These are phyloP conservation scores for Ogataea nonfermentans DNA, from an alignment of 805 yeast species.

Conservation along the genomic window DNA sequence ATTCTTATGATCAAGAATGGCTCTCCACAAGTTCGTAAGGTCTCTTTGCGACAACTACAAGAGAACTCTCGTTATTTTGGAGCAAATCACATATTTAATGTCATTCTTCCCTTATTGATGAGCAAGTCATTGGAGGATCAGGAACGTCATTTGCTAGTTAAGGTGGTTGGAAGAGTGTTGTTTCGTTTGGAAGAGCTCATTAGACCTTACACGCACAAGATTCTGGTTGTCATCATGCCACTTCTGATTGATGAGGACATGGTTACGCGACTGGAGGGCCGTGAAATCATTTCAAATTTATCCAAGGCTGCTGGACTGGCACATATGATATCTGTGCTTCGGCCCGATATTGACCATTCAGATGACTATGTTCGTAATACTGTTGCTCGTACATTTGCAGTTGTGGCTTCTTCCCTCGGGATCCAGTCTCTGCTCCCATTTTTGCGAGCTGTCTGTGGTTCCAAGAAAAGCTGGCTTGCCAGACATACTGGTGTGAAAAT, in stretches of 20 bases:
- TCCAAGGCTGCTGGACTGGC: conserved; percentile 82
- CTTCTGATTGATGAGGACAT: conserved; percentile 75
- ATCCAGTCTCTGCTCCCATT: conserved; percentile 72
- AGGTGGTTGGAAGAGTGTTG: conserved; percentile 67
- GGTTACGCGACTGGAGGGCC: conserved; percentile 71
- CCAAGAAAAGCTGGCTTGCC: conserved; percentile 77
- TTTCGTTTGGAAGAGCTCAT: conserved; percentile 62
- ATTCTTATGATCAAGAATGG: conserved; percentile 79
- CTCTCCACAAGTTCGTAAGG: conserved; percentile 61
- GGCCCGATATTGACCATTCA: conserved; percentile 78
- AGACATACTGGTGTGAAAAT: conserved; percentile 79
- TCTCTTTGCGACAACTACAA: conserved; percentile 62
- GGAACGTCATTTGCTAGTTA: conserved; percentile 80
- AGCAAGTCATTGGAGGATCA: conserved; percentile 74
- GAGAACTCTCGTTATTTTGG: conserved; percentile 67
- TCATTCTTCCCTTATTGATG: conserved; percentile 70
- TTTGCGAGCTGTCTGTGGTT: conserved; percentile 71
- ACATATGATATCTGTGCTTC: conserved; percentile 69
- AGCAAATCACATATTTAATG: conserved; percentile 63
- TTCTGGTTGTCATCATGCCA: conserved; percentile 75
- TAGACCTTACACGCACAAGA: conserved; percentile 70
- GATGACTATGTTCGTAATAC: conserved; percentile 80
- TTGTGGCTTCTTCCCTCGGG: conserved; percentile 79
- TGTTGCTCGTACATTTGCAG: conserved; percentile 78
- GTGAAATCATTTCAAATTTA: conserved; percentile 71